These are phyloP conservation scores for Paramecium pentaurelia DNA, from an alignment of 73 alveolate species.

Conservation along the genomic window DNA sequence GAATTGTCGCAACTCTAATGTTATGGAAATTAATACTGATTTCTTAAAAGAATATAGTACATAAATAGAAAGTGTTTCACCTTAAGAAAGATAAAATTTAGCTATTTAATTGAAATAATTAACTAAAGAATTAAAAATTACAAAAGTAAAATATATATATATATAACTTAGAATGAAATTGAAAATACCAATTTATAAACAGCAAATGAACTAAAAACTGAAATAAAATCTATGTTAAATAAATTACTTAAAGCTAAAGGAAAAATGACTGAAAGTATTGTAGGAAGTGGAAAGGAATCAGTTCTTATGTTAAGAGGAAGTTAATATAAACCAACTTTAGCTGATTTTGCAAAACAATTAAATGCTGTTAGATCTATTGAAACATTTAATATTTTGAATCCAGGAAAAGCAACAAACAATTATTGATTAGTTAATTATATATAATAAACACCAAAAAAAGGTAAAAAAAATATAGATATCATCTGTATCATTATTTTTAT, in stretches of 20 bases:
- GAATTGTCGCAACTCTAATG: conserved; percentile 19
- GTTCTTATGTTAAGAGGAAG: neutral
- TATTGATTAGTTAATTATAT: neutral
- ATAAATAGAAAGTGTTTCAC: conserved; percentile 13
- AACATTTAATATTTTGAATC: conserved; percentile 17
- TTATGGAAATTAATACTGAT: conserved; percentile 27
- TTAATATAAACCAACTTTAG: neutral
- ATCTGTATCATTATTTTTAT: neutral
- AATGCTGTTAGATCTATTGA: conserved; percentile 40
- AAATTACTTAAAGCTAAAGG: conserved; percentile 36
- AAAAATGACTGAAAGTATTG: conserved; percentile 15
- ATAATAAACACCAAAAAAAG: neutral
- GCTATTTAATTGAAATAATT: neutral
- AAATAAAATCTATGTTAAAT: neutral
- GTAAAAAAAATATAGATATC: neutral
- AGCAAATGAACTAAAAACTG: neutral
- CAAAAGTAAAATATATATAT: neutral
- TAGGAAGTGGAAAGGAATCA: neutral
- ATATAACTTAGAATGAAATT: neutral
- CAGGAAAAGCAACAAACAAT: neutral
- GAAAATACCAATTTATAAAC: neutral
- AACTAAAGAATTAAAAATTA: conserved; percentile 5
- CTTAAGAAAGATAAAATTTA: neutral
- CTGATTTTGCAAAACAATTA: neutral
- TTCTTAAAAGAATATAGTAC: neutral